Evolutionary conservation across 768 basidiomycete genomes (phyloP).

Genomic region (Phlebiopsis flavidoalba): DNA sequence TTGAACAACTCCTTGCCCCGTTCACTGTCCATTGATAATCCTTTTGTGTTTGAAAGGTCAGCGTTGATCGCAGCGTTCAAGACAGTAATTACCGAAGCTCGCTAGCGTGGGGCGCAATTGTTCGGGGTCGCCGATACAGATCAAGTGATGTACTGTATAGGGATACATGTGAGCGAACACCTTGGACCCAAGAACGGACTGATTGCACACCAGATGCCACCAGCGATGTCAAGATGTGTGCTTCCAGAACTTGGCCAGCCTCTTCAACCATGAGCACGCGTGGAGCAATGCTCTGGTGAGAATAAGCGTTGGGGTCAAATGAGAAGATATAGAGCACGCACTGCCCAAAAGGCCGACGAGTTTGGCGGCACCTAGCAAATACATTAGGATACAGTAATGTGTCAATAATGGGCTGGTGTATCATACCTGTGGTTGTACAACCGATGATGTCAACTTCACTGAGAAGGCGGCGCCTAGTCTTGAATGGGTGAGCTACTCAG

Average conservation of each 20-base stretch:
- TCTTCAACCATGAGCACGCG: conserved; percentile 71
- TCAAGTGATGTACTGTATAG: conserved; percentile 54
- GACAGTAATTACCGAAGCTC: conserved; percentile 44
- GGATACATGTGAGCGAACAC: background rate
- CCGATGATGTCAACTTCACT: conserved; percentile 57
- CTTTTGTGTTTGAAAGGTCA: conserved; percentile 29
- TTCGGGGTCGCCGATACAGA: conserved; percentile 75
- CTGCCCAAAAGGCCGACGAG: conserved; percentile 52
- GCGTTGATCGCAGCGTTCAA: background rate
- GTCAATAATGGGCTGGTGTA: no score
- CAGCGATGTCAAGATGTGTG: conserved; percentile 62
- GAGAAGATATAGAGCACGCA: conserved; percentile 20
- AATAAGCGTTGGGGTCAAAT: background rate
- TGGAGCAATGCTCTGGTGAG: conserved; percentile 47
- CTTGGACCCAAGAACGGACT: background rate
- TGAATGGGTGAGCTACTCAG: background rate
- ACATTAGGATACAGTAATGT: no score
- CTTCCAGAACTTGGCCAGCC: conserved; percentile 79
- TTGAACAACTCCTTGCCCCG: conserved; percentile 46
- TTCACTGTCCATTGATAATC: conserved; percentile 63
- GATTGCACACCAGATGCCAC: conserved; percentile 35
- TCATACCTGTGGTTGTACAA: conserved; percentile 69
- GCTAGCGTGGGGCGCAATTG: conserved; percentile 69
- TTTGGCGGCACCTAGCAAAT: conserved; percentile 57
- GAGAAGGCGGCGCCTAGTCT: conserved; percentile 57